These are phyloP conservation scores for carrot (Daucus carota) DNA, from an alignment of 129 eudicot species.

Conservation along the genomic window DH1_v3.0 NC_030386.2:5189001-5189500, in stretches of 20 bases:
- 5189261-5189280: constrained; percentile 90
- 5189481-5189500: constrained; percentile 79
- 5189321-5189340: constrained; percentile 84
- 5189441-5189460: constrained; percentile 85
- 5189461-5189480: constrained; percentile 78
- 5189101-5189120: neutral
- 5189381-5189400: constrained; percentile 86
- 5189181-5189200: constrained; percentile 88
- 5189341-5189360: constrained; percentile 91
- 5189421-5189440: constrained; percentile 92
- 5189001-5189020: neutral
- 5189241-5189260: constrained; percentile 80
- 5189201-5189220: constrained; percentile 92
- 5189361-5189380: constrained; percentile 94
- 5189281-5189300: constrained; percentile 98
- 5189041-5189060: neutral
- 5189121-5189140: neutral
- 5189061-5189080: neutral
- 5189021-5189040: neutral
- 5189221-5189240: constrained; percentile 78
- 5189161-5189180: constrained; percentile 83
- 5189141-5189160: neutral
- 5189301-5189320: constrained; percentile 96
- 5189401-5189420: constrained; percentile 96
- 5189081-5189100: neutral